Base-by-base conservation (phyloP, 2,329 filamentous ascomycete species). In the Botrytis squamosa region DNA sequence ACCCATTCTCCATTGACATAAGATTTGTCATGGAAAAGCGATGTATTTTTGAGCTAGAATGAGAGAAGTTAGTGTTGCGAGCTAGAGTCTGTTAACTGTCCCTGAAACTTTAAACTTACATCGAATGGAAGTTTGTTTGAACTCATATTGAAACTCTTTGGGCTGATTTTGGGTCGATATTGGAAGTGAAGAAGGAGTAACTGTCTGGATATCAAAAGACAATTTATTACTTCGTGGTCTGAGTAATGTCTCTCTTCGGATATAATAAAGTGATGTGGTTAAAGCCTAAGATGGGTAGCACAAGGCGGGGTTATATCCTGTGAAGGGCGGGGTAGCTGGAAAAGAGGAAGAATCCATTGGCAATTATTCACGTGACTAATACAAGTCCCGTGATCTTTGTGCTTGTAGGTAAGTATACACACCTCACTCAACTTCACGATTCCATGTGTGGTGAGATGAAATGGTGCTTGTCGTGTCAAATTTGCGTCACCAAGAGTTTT, bases 1-100 rank as follows among this genome's bases (percentile, higher is more conserved):
- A 86, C 82, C 86, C 87, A 89, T 77, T 87, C 77, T n/a, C 87
- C 87, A 73, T 85, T 81, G 57, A 89, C 83, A 74, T 87, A 86
- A 1, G 86, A 87, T 74, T 87, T 81, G 71, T 87, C 85, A 70
- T 85, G 85, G 79, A 89, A 86, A n/a, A 89, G 78, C 38, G 85
- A 84, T 18, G 86, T 83, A 74, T 87, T 85, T 79, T 87, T 87
- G 75, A 89, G 83, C 84, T 88, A 62, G 29, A 65, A n/a, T 25
- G 66, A 38, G 49, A 40, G 38, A 22, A 18, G 46, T 76, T 62
- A 75, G 69, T n/a, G 18, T 62, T 44, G 66, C 8, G n/a, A 52
- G 18, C 25, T 55, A 55, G 49, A 12, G 6, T 55, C 25, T 55
- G 49, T 3, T n/a, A 16, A 16, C 7, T 16, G 25, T 12, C 12